Evolutionary conservation across 345 rosid genomes (phyloP).

Genomic region (Trapa incisa): DNA sequence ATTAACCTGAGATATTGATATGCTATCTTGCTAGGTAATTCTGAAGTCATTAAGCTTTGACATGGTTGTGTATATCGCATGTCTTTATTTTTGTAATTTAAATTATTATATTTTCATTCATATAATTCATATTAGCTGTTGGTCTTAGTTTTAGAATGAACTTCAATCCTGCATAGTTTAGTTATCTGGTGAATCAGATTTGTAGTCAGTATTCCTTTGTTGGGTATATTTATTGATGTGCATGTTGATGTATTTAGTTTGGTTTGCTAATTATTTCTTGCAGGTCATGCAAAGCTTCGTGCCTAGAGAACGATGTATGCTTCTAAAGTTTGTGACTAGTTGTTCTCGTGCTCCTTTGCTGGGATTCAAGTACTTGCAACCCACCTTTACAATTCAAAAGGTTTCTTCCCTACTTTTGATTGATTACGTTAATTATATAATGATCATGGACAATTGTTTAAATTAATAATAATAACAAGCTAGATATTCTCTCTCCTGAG

Average conservation of each 20-base stretch:
- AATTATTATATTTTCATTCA: too few relatives aligned
- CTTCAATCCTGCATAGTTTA: neutral
- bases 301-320: constrained; percentile 79
- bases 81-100: too few relatives aligned
- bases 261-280: neutral
- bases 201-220: neutral
- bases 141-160: neutral
- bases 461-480: neutral
- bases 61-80: neutral
- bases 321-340: constrained; percentile 95
- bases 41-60: neutral
- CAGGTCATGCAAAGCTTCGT: constrained; percentile 81
- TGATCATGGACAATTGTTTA: too few relatives aligned
- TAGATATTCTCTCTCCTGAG: neutral
- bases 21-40: neutral
- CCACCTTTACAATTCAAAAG: constrained; percentile 89
- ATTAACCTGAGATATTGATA: neutral
- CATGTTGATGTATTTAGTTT: neutral
- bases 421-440: neutral
- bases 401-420: constrained; percentile 14
- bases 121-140: too few relatives aligned
- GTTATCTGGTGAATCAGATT: neutral
- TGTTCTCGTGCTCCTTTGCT: constrained; percentile 93
- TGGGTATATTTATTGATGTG: neutral
- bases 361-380: constrained; percentile 89